Evolutionary conservation across 2,329 filamentous ascomycete species (phyloP).

Genomic region (Ceratocystis huliohia): DNA sequence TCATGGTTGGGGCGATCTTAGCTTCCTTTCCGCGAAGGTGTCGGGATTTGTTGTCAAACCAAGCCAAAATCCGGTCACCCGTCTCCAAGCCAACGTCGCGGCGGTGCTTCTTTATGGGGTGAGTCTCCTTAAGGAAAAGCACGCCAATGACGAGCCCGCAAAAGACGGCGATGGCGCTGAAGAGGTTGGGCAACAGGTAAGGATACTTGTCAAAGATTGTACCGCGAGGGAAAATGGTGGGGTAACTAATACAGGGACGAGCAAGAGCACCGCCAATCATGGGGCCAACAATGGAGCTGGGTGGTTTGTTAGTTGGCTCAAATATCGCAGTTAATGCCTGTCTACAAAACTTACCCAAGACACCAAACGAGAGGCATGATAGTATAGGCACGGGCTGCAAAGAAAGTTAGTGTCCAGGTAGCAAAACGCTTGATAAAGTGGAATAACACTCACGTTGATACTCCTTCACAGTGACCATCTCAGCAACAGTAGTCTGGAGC

Average conservation of each 20-base stretch:
- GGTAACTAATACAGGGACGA: slow-evolving; percentile 72
- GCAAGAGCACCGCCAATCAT: slow-evolving; percentile 84
- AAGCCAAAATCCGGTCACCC: slow-evolving; percentile 54
- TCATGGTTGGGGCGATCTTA: background rate
- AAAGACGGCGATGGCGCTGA: slow-evolving; percentile 67
- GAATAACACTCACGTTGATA: slow-evolving; percentile 59
- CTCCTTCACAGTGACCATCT: slow-evolving; percentile 83
- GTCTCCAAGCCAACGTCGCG: slow-evolving; percentile 65
- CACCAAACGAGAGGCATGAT: slow-evolving; percentile 99
- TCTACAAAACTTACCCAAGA: slow-evolving; percentile 51
- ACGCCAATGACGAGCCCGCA: slow-evolving; percentile 66
- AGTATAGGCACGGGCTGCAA: slow-evolving; percentile 72
- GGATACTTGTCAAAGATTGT: slow-evolving; percentile 78
- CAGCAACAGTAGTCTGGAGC: slow-evolving; percentile 85
- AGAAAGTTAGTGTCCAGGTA: slow-evolving; percentile 24
- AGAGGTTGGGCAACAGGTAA: slow-evolving; percentile 84
- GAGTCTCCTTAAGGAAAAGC: slow-evolving; percentile 88
- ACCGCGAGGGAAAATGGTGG: slow-evolving; percentile 54
- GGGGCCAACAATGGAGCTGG: slow-evolving; percentile 77
- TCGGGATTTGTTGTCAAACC: slow-evolving; percentile 26
- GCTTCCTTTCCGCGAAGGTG: background rate
- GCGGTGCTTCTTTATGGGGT: slow-evolving; percentile 63
- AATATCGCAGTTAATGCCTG: background rate
- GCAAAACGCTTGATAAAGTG: background rate
- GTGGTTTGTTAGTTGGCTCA: background rate